Base-by-base conservation (phyloP, 305 asterid genomes). In the Rubia peregrina region DNA sequence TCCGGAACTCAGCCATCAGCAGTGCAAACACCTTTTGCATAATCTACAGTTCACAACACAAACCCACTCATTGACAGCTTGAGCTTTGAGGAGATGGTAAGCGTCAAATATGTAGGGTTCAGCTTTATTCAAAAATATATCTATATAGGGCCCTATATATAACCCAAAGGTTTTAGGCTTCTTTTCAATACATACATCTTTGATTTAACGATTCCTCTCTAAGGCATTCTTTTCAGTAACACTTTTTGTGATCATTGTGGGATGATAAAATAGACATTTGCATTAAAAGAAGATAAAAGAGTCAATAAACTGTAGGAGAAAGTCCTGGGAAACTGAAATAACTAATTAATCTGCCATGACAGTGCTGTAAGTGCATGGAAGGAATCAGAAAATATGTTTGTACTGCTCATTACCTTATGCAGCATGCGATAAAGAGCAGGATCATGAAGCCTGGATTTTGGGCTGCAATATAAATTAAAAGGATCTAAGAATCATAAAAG, bases 361-460 rank as follows among this genome's bases (percentile, higher is more conserved):
- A 60, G 56, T 62, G 13, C 61, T 65, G 42, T 7, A 14, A 40
- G 7, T 11, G 38, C 72, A 57, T 26, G 3, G 10, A 24, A 4
- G 56, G n/a, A 36, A 51, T 19, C 30, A 10, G 1, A 53, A 17
- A 12, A 33, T 33, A 36, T 53, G 19, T 21, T 36, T 65, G 51
- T 13, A 43, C 21, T 21, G 22, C 19, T 11, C 33, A 62, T 61
- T 84, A 94, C 99, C 99, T 94, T 94, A 77, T 94, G 95, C 74
- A 94, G 97, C 97, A 91, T 89, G 73, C 87, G 88, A 79, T 94
- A 95, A 68, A 94, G 93, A 79, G 95, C 96, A 49, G 97, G 97
- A 76, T 94, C 99, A 81, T 94, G 99, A 71, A 94, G 95, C 81
- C 83, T 91, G 65, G 99, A 94, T 48, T 81, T 82, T 56, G 99